Evolutionary conservation across 2,329 filamentous ascomycete genomes (phyloP).

Genomic region (Atkinsonella texensis): DNA sequence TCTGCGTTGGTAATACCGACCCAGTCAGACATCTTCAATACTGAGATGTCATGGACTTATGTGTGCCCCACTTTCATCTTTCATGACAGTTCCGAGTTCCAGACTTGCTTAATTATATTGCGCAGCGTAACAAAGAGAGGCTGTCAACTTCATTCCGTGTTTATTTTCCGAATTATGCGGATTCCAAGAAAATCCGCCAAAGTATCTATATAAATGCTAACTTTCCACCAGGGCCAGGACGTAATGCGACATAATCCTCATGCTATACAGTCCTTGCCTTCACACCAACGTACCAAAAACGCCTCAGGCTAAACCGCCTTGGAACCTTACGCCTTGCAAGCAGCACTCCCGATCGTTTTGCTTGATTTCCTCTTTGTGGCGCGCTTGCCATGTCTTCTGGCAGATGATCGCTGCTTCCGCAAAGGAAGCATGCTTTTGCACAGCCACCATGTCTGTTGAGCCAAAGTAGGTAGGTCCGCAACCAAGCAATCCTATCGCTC

Average conservation of each 20-base stretch:
- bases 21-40: not conserved
- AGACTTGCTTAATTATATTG: not conserved
- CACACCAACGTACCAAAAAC: not conserved
- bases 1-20: too few relatives aligned
- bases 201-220: not conserved
- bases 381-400: conserved; percentile 5
- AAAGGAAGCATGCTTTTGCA: conserved; percentile 4
- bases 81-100: not conserved
- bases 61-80: conserved; percentile 4
- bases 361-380: conserved; percentile 2
- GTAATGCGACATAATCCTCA: not conserved
- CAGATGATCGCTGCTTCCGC: conserved; percentile 2
- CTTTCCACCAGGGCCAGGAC: not conserved
- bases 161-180: not conserved
- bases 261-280: not conserved
- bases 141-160: too few relatives aligned
- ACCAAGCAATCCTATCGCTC: conserved; percentile 25
- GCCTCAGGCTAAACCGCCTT: not conserved
- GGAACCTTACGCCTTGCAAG: conserved; percentile 1
- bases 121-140: too few relatives aligned
- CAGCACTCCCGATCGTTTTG: not conserved
- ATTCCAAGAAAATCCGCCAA: not conserved
- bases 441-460: not conserved
- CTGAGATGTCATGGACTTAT: not conserved
- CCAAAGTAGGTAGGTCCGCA: conserved; percentile 2